These are phyloP conservation scores for Solanum appendiculatum DNA, from an alignment of 257 asterid genomes.

Conservation along the genomic window DNA sequence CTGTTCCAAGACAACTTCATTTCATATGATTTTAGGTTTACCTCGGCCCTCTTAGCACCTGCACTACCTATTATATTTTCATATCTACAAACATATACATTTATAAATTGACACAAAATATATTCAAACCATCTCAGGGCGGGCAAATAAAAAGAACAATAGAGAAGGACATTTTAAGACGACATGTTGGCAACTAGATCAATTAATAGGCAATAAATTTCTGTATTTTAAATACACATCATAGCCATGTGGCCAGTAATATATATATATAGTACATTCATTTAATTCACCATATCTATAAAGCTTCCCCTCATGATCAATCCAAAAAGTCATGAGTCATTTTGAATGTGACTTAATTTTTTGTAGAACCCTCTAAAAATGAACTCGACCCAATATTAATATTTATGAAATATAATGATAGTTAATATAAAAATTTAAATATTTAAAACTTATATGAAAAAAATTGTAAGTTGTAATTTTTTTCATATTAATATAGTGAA, in stretches of 20 bases:
- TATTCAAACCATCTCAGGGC: not conserved
- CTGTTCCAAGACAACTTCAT: not conserved
- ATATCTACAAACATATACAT: not conserved
- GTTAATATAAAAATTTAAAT: too few relatives aligned
- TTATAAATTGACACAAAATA: not conserved
- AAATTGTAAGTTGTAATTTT: too few relatives aligned
- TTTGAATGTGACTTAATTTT: not conserved
- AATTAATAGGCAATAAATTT: not conserved
- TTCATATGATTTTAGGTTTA: not conserved
- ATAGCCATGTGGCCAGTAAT: not conserved
- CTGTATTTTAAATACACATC: not conserved
- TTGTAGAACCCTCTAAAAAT: not conserved
- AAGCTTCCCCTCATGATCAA: not conserved
- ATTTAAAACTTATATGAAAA: too few relatives aligned
- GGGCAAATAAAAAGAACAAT: not conserved
- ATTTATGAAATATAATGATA: too few relatives aligned
- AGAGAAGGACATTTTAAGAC: not conserved
- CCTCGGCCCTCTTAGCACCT: not conserved
- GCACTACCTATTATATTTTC: not conserved
- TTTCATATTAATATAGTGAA: too few relatives aligned
- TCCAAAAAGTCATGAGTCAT: not conserved
- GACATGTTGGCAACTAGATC: not conserved
- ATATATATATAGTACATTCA: not conserved
- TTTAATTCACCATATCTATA: not conserved
- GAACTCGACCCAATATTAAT: not conserved